A percentile compares a stretch with the other conserved stretches of the same genome.
These are phyloP conservation scores for Cladosporium sp. DNA, from an alignment of 2,329 filamentous ascomycete genomes.

Conservation along the genomic window DNA sequence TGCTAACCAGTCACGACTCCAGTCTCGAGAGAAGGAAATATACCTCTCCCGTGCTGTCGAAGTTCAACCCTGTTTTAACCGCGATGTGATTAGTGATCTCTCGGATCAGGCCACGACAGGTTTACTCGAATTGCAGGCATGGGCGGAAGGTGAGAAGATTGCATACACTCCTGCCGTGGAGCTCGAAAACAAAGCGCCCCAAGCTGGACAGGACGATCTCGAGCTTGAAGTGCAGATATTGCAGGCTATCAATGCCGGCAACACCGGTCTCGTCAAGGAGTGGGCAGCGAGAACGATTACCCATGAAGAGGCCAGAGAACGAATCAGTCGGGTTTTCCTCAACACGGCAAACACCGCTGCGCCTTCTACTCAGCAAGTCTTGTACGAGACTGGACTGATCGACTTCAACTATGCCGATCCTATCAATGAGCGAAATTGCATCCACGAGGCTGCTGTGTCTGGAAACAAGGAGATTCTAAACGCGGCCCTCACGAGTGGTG, in stretches of 20 bases:
- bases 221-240: slow-evolving; percentile 85
- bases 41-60: slow-evolving; percentile 95
- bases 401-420: slow-evolving; percentile 93
- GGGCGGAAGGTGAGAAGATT: slow-evolving; percentile 94
- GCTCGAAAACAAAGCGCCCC: slow-evolving; percentile 31
- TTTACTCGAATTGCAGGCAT: slow-evolving; percentile 87
- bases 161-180: slow-evolving; percentile 49
- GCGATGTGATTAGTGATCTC: slow-evolving; percentile 90
- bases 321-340: slow-evolving; percentile 84
- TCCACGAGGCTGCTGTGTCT: slow-evolving; percentile 95
- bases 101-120: slow-evolving; percentile 98
- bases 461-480: slow-evolving; percentile 74
- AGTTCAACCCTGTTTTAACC: slow-evolving; percentile 97
- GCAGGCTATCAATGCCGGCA: slow-evolving; percentile 79
- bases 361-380: slow-evolving; percentile 65
- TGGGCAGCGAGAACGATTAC: slow-evolving; percentile 67
- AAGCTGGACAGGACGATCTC: slow-evolving; percentile 70
- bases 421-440: slow-evolving; percentile 93
- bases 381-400: slow-evolving; percentile 76
- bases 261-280: slow-evolving; percentile 71
- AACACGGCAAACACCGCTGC: slow-evolving; percentile 83
- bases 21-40: slow-evolving; percentile 94
- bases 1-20: slow-evolving; percentile 23
- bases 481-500: slow-evolving; percentile 67
- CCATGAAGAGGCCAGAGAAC: slow-evolving; percentile 61